Evolutionary conservation across 352 stramenopile genomes (phyloP), one percentile per base, ranked within the genome.

Genomic region (Phytophthora boehmeriae): DNA sequence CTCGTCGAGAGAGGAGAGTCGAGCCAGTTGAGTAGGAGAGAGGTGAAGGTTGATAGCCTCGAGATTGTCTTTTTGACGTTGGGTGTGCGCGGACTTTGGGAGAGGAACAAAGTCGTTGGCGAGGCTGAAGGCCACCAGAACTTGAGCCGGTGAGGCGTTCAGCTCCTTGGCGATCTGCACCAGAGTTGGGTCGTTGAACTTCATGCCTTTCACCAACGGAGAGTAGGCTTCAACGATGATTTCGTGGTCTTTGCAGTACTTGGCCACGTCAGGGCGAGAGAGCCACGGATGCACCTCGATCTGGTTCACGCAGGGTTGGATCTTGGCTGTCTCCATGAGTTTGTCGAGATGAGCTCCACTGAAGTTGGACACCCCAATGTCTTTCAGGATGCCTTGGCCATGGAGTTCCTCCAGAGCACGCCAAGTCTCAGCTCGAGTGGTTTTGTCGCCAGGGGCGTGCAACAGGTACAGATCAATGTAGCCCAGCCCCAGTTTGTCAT

Each of bases 321-420:
- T 75, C 6, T 52, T 68, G 30, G 70, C 78, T 19, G 80, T 81
- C 51, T 85, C 67, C 52, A 89, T 83, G 0, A 98, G 66, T 42
- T 92, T 89, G 53, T 86, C 59, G 23, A 97, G 76, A 61, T 98
- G 91, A 3, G 67, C 75, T n/a, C 86, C 63, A 16, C 83, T 70
- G 76, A 96, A 97, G 62, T 98, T 98, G 36, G 78, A 96, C 28
- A 98, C 89, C 39, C 91, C 93, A 54, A 96, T 92, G 46, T 94
- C 83, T 43, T 78, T 76, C 36, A 95, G 56, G 6, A 93, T 66
- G 0, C 89, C 90, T 39, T 77, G 54, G 3, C 54, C 22, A 22
- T 83, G 76, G 23, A 78, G 59, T 20, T 88, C 74, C 36, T 88
- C 77, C 2, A 92, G 66, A 16, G 79, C 80, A 2, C 68, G 70